Evolutionary conservation across 2,329 filamentous ascomycete species (phyloP).

Genomic region (Fusarium dlaminii): DNA sequence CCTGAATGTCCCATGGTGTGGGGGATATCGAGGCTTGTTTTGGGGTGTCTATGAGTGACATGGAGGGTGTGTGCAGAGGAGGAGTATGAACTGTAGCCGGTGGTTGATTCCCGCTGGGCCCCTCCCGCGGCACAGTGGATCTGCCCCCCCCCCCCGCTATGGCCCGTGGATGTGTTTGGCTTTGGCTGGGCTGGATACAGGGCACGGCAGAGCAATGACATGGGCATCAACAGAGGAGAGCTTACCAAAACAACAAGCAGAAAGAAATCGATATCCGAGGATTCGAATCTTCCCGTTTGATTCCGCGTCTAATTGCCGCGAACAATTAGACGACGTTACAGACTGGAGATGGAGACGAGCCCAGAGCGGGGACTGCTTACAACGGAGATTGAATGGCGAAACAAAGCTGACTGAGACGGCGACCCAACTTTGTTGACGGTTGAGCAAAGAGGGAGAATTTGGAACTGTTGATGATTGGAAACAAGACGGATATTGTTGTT

Average conservation of each 20-base stretch:
- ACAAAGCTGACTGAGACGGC: constrained; percentile 11
- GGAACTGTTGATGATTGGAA: constrained; percentile 11
- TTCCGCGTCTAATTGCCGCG: constrained; percentile 26
- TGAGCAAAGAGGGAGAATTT: constrained; percentile 18
- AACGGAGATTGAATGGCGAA: constrained; percentile 29
- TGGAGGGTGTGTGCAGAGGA: constrained; percentile 11
- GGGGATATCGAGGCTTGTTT: constrained; percentile 19
- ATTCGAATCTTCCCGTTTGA: neutral
- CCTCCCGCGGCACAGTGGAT: constrained; percentile 34
- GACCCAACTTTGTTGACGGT: constrained; percentile 24
- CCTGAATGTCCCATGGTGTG: constrained; percentile 25
- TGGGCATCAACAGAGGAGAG: constrained; percentile 15
- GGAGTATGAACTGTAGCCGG: constrained; percentile 29
- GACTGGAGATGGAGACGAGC: neutral
- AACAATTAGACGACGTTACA: constrained; percentile 6
- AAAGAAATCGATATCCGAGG: constrained; percentile 26
- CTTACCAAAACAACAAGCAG: constrained; percentile 35
- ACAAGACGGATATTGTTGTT: constrained; percentile 12
- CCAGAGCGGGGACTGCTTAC: constrained; percentile 4
- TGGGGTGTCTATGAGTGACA: constrained; percentile 15
- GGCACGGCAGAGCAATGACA: constrained; percentile 14
- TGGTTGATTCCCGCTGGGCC: constrained; percentile 37
- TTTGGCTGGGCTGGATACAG: constrained; percentile 7
- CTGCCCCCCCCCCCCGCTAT: constrained; percentile 18
- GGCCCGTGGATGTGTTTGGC: neutral